Conservation (phyloP, 2,329 filamentous ascomycete genomes). For the Fusarium phyllophilum region DNA sequence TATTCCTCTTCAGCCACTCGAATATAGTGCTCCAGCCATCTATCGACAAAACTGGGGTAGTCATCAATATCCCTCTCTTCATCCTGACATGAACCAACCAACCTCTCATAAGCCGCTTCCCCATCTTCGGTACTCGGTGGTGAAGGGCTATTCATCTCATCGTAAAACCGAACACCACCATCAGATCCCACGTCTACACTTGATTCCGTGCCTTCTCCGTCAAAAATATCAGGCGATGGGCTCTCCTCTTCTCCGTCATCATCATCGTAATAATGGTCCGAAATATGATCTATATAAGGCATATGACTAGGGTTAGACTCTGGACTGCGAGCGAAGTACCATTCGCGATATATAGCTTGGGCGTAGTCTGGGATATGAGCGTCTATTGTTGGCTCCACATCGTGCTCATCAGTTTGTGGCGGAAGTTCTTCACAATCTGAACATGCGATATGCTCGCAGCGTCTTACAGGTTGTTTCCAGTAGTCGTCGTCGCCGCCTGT, state of each 20-base stretch:
- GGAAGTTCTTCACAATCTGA: background rate
- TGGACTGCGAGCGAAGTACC: background rate
- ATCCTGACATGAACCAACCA: background rate
- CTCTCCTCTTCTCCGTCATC: background rate
- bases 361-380: background rate
- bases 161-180: background rate
- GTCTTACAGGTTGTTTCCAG: constrained; percentile 9
- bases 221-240: too few relatives aligned
- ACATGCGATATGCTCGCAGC: constrained; percentile 4
- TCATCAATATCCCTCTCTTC: background rate
- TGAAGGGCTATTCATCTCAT: background rate
- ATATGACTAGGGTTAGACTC: background rate
- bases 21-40: background rate
- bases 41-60: background rate
- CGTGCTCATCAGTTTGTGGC: too few relatives aligned
- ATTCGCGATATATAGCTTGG: background rate
- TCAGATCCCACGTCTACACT: background rate
- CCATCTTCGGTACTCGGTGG: constrained; percentile 7
- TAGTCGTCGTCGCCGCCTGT: background rate
- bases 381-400: background rate
- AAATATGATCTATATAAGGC: background rate
- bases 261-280: background rate
- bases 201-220: background rate
- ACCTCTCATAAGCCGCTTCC: background rate
- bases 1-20: background rate